Evolutionary conservation across 1,284 basidiomycete genomes (phyloP).

Genomic region (Cutaneotrichosporon sp.): DNA sequence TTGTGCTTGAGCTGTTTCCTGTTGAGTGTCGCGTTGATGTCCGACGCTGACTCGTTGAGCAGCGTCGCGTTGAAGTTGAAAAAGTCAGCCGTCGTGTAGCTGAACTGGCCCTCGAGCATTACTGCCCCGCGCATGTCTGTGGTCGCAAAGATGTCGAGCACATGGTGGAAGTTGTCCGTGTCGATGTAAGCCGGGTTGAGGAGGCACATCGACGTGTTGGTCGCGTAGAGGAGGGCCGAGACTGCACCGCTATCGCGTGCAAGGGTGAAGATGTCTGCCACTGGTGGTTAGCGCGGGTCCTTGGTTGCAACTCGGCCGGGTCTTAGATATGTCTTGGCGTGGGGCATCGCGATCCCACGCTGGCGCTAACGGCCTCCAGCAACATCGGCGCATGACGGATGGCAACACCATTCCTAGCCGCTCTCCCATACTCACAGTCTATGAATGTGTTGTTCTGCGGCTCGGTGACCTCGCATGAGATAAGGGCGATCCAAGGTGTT

Average conservation of each 20-base stretch:
- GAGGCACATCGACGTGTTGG: slow-evolving; percentile 67
- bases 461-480: slow-evolving; percentile 67
- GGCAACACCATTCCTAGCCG: not conserved
- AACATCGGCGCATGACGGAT: not conserved
- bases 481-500: slow-evolving; percentile 85
- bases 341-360: not conserved
- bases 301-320: not conserved
- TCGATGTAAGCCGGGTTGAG: slow-evolving; percentile 70
- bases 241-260: slow-evolving; percentile 73
- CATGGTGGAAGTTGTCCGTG: slow-evolving; percentile 60
- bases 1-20: slow-evolving; percentile 55
- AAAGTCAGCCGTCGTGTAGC: slow-evolving; percentile 58
- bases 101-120: slow-evolving; percentile 66
- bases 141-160: slow-evolving; percentile 71
- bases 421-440: not conserved
- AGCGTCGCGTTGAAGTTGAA: slow-evolving; percentile 58
- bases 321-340: not conserved
- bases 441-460: slow-evolving; percentile 51
- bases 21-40: slow-evolving; percentile 58
- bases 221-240: slow-evolving; percentile 77
- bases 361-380: not conserved
- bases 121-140: slow-evolving; percentile 41
- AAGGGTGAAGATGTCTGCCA: slow-evolving; percentile 71
- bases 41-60: slow-evolving; percentile 40
- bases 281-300: not conserved